Evolutionary conservation across 192 early-diverging fungal species (phyloP), one percentile per base, ranked within the genome.

Genomic region (Coemansia sp.): DNA sequence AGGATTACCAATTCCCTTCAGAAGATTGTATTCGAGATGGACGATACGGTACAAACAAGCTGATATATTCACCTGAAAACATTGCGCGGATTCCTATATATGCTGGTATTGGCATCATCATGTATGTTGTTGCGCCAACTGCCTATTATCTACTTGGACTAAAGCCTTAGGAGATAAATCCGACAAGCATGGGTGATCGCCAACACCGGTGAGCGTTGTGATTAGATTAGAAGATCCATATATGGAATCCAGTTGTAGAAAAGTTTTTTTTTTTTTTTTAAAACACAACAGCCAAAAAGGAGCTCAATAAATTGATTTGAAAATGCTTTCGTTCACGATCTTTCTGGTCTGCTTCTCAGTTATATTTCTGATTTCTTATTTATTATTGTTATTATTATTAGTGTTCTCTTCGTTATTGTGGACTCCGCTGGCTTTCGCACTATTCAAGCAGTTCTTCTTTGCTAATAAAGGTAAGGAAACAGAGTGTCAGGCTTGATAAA

Each of bases 61-160:
- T 79, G 41, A 84, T 84, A 71, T 54, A 41, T 12, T 52, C 78
- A 6, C 61, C 76, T 8, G 83, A 85, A 41, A 81, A 81, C 68
- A 62, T 85, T 41, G 73, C 80, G 8, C 76, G 84, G 26, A 63
- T 85, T 8, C 76, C 80, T 40, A 79, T 82, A 5, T 85, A 85
- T 47, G 61, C 62, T 9, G 80, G 80, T 36, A 73, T 85, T 18
- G 67, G 79, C 15, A 39, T 82, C 6, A 51, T 76, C 8, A 63
- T 72, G 6, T 61, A 51, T 41, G 67, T 68, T 11, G 69, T 51
- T 46, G 63, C 65, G 7, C 84, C 84, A 9, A 3, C 74, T 0
- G 19, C 65, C 0, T 85, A 57, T 37, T 47, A 76, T 32, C 12
- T 64, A 1, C 41, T 78, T 16, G 80, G 68, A 8, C 47, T 84